A percentile compares a stretch with the other conserved stretches of the same genome.
Conservation (phyloP, 306 rosid species). For the Quercus berberidifolia region DNA sequence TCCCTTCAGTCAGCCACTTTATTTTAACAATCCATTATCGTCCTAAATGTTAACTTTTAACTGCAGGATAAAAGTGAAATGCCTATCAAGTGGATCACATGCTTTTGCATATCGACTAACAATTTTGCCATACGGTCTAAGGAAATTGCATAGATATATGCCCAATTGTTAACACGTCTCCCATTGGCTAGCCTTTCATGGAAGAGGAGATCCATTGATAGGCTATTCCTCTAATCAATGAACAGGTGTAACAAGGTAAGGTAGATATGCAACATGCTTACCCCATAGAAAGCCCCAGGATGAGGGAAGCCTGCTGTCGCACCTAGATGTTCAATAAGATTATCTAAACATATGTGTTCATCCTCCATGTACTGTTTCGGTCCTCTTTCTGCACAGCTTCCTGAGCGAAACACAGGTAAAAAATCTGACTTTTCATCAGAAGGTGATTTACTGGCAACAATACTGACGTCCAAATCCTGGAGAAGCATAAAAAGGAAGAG, state of each 20-base stretch:
- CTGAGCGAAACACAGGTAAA: constrained; percentile 69
- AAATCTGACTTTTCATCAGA: constrained; percentile 48
- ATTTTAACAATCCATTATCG: background rate
- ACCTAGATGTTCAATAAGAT: constrained; percentile 55
- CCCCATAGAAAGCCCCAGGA: constrained; percentile 82
- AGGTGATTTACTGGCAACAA: constrained; percentile 45
- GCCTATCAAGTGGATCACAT: background rate
- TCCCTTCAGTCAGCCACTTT: background rate
- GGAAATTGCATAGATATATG: background rate
- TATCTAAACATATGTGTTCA: constrained; percentile 70
- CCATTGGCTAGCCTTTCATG: background rate
- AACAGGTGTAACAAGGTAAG: constrained; percentile 1
- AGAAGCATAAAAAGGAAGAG: background rate
- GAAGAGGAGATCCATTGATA: constrained; percentile 1
- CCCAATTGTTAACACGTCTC: background rate
- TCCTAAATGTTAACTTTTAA: background rate
- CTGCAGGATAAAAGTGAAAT: background rate
- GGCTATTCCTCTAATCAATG: constrained; percentile 5
- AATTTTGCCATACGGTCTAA: background rate
- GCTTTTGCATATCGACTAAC: background rate
- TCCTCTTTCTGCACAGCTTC: constrained; percentile 85
- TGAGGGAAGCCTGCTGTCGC: constrained; percentile 40
- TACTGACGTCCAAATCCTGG: constrained; percentile 52
- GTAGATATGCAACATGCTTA: constrained; percentile 28
- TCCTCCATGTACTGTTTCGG: constrained; percentile 88